Percentiles rank a stretch among this genome's conserved stretches.
These are phyloP conservation scores for Dendrobium huoshanense DNA, from an alignment of 106 monocot genomes.

Conservation along the genomic window DNA sequence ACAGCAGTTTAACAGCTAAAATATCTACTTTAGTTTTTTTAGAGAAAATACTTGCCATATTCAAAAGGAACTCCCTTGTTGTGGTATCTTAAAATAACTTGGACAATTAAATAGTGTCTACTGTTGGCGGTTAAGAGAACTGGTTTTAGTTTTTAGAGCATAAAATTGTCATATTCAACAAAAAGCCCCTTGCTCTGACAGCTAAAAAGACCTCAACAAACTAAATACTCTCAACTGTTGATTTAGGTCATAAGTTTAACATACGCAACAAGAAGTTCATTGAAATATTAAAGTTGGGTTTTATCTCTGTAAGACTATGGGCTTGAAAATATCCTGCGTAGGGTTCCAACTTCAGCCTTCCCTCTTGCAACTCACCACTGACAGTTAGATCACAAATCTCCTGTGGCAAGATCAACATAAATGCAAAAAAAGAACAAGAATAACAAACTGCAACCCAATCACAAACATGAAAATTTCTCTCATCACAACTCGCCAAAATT, in stretches of 20 bases:
- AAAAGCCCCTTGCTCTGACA: background rate
- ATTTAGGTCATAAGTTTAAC: background rate
- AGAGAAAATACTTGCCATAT: too few relatives aligned
- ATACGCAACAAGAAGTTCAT: background rate
- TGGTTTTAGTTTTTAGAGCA: background rate
- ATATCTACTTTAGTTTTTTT: background rate
- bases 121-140: background rate
- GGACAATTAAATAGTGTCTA: background rate
- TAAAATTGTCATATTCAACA: background rate
- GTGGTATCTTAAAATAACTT: background rate
- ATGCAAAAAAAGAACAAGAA: slow-evolving; percentile 3
- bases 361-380: background rate
- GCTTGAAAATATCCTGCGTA: background rate
- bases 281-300: background rate
- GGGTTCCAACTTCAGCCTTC: background rate
- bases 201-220: background rate
- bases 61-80: background rate
- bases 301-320: background rate
- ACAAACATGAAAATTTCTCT: background rate
- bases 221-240: background rate
- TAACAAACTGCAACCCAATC: background rate
- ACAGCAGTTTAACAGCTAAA: background rate
- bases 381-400: background rate
- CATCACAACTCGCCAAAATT: background rate
- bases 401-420: background rate